These are phyloP conservation scores for Kwoniella dendrophila DNA, from an alignment of 768 basidiomycete species.

Conservation along the genomic window DNA sequence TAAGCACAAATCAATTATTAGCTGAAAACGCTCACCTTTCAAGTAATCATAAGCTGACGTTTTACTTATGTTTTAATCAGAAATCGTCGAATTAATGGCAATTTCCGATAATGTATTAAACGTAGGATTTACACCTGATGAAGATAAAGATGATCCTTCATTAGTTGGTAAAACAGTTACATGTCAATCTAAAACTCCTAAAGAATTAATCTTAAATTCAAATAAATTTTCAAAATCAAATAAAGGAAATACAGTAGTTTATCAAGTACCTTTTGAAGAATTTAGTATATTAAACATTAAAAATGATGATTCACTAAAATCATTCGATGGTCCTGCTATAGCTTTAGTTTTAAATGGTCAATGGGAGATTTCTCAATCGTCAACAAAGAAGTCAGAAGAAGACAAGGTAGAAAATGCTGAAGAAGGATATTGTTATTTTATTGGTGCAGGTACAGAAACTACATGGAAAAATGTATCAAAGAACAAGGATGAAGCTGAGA, in stretches of 20 bases:
- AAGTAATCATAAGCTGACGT: neutral
- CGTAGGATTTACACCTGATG: conserved; percentile 41
- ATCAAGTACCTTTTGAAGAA: conserved; percentile 47
- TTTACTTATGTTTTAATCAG: conserved; percentile 57
- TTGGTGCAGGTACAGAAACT: conserved; percentile 35
- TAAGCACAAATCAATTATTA: conserved; percentile 53
- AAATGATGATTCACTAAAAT: conserved; percentile 27
- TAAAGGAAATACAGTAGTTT: conserved; percentile 27
- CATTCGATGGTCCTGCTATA: conserved; percentile 42
- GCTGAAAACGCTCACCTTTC: neutral
- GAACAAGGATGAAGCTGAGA: conserved; percentile 28
- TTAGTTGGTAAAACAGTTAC: conserved; percentile 40
- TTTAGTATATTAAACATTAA: conserved; percentile 42
- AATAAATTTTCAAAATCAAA: conserved; percentile 26
- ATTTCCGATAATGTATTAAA: conserved; percentile 60
- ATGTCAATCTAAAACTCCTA: conserved; percentile 23
- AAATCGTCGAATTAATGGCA: conserved; percentile 98
- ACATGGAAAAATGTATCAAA: conserved; percentile 2
- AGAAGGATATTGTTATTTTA: conserved; percentile 40
- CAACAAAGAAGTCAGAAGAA: conserved; percentile 9
- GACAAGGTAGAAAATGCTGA: conserved; percentile 13
- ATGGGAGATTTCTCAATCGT: conserved; percentile 1
- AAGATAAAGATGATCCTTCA: conserved; percentile 38
- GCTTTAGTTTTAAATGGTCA: conserved; percentile 32
- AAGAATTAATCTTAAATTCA: conserved; percentile 16